Base-by-base conservation (phyloP, 306 rosid species). In the Rubus parviflorus region DNA sequence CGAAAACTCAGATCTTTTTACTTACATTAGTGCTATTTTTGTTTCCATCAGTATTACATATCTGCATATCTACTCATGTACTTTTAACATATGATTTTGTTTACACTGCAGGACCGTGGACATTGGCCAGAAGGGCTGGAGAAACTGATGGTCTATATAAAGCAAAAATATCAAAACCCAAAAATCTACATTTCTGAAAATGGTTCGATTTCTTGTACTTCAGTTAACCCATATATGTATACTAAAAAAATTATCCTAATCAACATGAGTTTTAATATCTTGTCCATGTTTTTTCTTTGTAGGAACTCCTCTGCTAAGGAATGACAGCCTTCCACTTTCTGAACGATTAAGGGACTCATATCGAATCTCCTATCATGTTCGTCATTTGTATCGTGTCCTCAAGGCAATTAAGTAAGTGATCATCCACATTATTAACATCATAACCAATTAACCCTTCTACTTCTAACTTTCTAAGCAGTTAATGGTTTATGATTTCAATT, bases 181-280 rank as follows among this genome's bases (percentile, higher is more conserved):
- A 78, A 75, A 42, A 40, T 81, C 46, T 85, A 81, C 65, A 75
- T 85, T 52, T 64, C 81, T 1, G 88, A 85, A 67, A 85, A 85
- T 78, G 88, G 83, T 84, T 41, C 8, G 72, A 43, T 57, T 23
- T 10, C 63, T 8, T 57, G 2, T 57, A 57, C 63, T 57, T 22
- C 30, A 56, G 30, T 3, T n/a, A 8, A 20, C 30, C 14, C 62
- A n/a, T n/a, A 20, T 9, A n/a, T 19, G 17, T 3, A 22, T n/a
- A 15, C 57, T 53, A n/a, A 2, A 2, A 40, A 40, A 38, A 11
- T 3, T 16, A 51, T n/a, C 23, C 60, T 6, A n/a, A n/a, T n/a
- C n/a, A 56, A n/a, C 61, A 7, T 76, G 3, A 57, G 15, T 22
- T 22, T 20, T 57, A 2, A 22, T n/a, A 57, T 57, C 11, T 57